These are phyloP conservation scores for Leptodermis oblonga DNA, from an alignment of 257 asterid genomes.

Conservation along the genomic window DNA sequence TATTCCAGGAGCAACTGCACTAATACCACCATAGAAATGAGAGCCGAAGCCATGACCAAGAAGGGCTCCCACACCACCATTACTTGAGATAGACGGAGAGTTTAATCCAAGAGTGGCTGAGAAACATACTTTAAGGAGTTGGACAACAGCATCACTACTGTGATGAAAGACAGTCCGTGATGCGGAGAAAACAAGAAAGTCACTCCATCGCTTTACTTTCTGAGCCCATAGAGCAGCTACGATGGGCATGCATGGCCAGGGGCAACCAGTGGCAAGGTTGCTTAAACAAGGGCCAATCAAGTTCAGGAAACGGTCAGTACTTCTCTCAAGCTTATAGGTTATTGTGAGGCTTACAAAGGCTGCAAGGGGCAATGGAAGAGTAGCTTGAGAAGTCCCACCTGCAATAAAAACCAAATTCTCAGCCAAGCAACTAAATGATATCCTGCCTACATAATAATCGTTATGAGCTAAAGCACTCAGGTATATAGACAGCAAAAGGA, in stretches of 20 bases:
- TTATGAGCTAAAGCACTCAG: background rate
- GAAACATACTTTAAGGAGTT: constrained; percentile 85
- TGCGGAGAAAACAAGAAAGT: constrained; percentile 78
- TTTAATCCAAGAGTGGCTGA: constrained; percentile 65
- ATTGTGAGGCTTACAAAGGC: constrained; percentile 94
- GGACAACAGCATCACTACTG: constrained; percentile 75
- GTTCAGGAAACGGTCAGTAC: constrained; percentile 54
- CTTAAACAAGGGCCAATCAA: constrained; percentile 67
- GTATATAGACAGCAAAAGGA: background rate
- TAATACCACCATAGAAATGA: constrained; percentile 58
- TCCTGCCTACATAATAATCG: background rate
- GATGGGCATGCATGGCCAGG: constrained; percentile 98
- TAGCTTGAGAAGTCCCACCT: constrained; percentile 68
- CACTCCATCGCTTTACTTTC: constrained; percentile 93
- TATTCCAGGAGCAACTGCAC: constrained; percentile 92
- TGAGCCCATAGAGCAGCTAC: constrained; percentile 81
- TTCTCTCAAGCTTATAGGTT: constrained; percentile 75
- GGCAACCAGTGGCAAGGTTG: constrained; percentile 75
- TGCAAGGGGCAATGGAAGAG: constrained; percentile 88
- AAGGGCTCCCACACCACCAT: constrained; percentile 85
- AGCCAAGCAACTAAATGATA: constrained; percentile 5
- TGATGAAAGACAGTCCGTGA: constrained; percentile 87
- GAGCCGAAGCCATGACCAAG: constrained; percentile 98
- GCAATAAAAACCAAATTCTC: constrained; percentile 22
- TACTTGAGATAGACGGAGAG: constrained; percentile 44